Evolutionary conservation across 352 stramenopile species (phyloP), one percentile per base, ranked within the genome.

Genomic region (Globisporangium paddicum): DNA sequence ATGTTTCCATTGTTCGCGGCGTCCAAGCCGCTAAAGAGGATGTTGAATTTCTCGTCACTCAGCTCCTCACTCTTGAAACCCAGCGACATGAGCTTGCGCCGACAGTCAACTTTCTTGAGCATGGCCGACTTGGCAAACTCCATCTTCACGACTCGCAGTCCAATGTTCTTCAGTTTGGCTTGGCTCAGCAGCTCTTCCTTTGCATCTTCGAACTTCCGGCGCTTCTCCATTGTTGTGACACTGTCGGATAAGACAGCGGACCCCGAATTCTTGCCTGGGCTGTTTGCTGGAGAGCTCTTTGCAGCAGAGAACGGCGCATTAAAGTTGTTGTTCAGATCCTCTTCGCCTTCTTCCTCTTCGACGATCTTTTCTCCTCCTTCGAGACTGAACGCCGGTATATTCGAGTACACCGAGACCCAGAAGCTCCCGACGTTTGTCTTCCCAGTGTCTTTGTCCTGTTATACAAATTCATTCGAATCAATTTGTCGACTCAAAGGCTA

Each of bases 381-480:
- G 9, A 94, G 59, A 8, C 67, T 67, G 55, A 94, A 93, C 21
- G 70, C 73, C 7, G 68, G 19, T n/a, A 82, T 83, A 50, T 90
- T 69, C 0, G 79, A 87, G 46, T 94, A 94, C 7, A 93, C 75
- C 0, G 85, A 94, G 21, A 94, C 45, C 85, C 85, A 94, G 58
- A 94, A 94, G 28, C 56, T 89, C 0, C 85, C 85, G 14, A 89
- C 75, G 34, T 93, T 92, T 2, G 70, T 87, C 21, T 87, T 88
- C 1, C 82, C 78, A n/a, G 73, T 81, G 21, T 71, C 73, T 69
- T 92, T 90, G 65, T 91, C 79, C 84, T 93, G 28, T 49, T 5
- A 50, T 18, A 19, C 0, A 18, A 48, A 50, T 11, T 26, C 28
- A 44, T 21, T 38, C 26, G 51, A 11, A 40, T 11, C 19, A 25